These are phyloP conservation scores for Udeniomyces megalosporus DNA, from an alignment of 768 basidiomycete genomes.

Conservation along the genomic window DNA sequence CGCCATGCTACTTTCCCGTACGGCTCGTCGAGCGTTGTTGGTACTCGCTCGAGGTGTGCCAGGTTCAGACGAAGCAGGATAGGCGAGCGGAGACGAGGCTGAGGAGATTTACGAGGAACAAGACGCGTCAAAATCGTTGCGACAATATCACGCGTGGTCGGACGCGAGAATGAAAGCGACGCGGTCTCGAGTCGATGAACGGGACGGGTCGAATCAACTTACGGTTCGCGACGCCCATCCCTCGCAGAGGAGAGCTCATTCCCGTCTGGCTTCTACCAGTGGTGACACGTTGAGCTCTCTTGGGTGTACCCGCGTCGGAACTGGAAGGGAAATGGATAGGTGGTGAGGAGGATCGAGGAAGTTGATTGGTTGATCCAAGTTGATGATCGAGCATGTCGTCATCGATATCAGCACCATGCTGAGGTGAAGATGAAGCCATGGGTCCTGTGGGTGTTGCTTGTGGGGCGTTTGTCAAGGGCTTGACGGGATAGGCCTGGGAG, in stretches of 20 bases:
- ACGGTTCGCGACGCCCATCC: neutral
- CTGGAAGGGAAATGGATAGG: constrained; percentile 3
- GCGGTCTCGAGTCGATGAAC: too few relatives aligned
- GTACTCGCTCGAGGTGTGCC: neutral
- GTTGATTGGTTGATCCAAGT: neutral
- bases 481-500: too few relatives aligned
- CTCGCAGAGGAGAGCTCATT: constrained; percentile 14
- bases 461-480: too few relatives aligned
- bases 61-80: neutral
- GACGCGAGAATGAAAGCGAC: too few relatives aligned
- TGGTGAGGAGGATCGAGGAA: neutral
- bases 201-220: neutral
- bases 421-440: too few relatives aligned
- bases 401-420: neutral
- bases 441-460: too few relatives aligned
- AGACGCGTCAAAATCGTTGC: neutral
- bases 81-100: constrained; percentile 1
- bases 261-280: neutral
- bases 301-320: constrained; percentile 1
- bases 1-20: too few relatives aligned
- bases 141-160: too few relatives aligned
- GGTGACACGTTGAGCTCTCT: neutral
- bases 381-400: neutral
- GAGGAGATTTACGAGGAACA: neutral
- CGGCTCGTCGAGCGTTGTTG: too few relatives aligned